Evolutionary conservation across 2,329 filamentous ascomycete species (phyloP).

Genomic region (Hypomyces rosellus): DNA sequence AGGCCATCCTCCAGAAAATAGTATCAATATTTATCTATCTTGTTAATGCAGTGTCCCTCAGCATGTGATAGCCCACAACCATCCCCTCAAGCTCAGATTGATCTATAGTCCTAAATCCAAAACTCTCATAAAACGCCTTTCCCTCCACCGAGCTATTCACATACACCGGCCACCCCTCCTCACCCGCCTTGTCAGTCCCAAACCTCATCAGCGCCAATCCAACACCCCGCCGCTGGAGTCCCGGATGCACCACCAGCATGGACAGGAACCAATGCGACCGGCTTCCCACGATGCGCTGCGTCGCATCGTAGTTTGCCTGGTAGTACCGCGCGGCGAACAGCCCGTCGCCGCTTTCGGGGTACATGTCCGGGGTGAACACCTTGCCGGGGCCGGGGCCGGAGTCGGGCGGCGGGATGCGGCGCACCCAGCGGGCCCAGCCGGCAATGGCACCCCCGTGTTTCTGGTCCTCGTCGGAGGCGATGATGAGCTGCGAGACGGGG

Average conservation of each 20-base stretch:
- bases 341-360: constrained; percentile 21
- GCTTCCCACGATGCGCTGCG: constrained; percentile 19
- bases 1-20: too few relatives aligned
- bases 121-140: constrained; percentile 22
- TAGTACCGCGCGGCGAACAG: constrained; percentile 37
- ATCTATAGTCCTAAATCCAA: constrained; percentile 22
- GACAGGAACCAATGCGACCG: constrained; percentile 28
- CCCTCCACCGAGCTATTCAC: constrained; percentile 23
- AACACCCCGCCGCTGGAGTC: constrained; percentile 26
- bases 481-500: constrained; percentile 24
- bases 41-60: constrained; percentile 13
- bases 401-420: constrained; percentile 16
- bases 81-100: constrained; percentile 16
- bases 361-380: constrained; percentile 20
- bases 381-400: not conserved
- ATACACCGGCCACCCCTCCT: constrained; percentile 22
- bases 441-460: too few relatives aligned
- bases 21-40: too few relatives aligned
- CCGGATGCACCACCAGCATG: constrained; percentile 25
- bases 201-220: constrained; percentile 27
- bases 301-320: constrained; percentile 21
- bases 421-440: constrained; percentile 31
- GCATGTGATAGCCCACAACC: constrained; percentile 25
- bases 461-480: constrained; percentile 19
- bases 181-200: constrained; percentile 25